Evolutionary conservation across 768 basidiomycete species (phyloP).

Genomic region (Pholiota microspora): DNA sequence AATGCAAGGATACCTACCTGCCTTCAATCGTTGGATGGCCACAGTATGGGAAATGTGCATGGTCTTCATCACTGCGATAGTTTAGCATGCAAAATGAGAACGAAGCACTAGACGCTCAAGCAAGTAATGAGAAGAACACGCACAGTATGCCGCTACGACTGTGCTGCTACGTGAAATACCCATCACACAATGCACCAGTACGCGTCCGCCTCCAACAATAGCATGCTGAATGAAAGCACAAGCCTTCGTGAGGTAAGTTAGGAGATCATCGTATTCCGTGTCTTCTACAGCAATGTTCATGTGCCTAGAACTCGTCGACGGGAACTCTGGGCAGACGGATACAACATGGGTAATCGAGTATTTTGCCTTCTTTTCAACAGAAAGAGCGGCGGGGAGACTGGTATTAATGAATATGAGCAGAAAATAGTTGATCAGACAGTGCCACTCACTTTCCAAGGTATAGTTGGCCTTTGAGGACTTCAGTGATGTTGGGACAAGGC

Average conservation of each 20-base stretch:
- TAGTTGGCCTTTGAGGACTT: conserved; percentile 35
- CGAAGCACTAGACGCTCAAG: no score
- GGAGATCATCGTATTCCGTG: conserved; percentile 49
- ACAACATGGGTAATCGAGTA: conserved; percentile 51
- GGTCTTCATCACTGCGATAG: conserved; percentile 55
- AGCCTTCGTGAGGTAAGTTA: conserved; percentile 60
- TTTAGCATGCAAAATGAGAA: no score
- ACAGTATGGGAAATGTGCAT: conserved; percentile 36
- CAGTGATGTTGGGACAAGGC: conserved; percentile 27
- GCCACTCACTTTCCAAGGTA: conserved; percentile 43
- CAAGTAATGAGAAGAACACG: conserved; percentile 25
- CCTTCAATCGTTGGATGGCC: conserved; percentile 49
- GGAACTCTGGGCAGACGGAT: conserved; percentile 56
- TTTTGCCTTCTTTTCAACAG: conserved; percentile 24
- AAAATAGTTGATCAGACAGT: no score
- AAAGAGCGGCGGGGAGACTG: conserved; percentile 38
- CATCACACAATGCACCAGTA: conserved; percentile 74
- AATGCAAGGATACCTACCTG: conserved; percentile 32
- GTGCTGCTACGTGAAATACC: conserved; percentile 71
- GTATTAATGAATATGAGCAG: background rate
- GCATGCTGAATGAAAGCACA: conserved; percentile 65
- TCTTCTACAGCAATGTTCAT: conserved; percentile 41
- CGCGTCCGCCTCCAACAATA: conserved; percentile 46
- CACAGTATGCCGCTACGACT: conserved; percentile 54
- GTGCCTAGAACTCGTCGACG: conserved; percentile 38